Conservation (phyloP, 805 yeast genomes). For the Saturnispora dispora region DNA sequence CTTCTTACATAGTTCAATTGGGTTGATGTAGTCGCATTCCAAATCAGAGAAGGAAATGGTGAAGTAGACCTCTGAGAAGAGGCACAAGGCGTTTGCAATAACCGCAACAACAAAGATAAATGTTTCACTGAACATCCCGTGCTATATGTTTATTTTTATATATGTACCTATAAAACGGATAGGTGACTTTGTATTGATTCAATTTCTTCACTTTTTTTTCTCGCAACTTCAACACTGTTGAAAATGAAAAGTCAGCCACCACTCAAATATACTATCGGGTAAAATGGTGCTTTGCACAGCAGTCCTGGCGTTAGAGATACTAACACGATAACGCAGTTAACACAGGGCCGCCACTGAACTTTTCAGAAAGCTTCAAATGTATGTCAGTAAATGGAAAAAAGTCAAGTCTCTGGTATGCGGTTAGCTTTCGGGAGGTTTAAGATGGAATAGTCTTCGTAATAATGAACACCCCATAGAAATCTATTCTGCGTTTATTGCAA, state of each 20-base stretch:
- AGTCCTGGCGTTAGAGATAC: no score
- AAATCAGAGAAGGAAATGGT: conserved; percentile 92
- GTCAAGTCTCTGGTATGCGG: no score
- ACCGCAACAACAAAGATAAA: conserved; percentile 70
- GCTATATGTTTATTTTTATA: conserved; percentile 32
- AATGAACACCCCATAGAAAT: no score
- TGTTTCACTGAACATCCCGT: conserved; percentile 25
- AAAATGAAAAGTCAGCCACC: neutral
- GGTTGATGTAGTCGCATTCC: conserved; percentile 94
- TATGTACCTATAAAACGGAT: neutral
- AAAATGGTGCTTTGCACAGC: neutral
- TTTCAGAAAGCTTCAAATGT: neutral
- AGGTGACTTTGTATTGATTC: neutral
- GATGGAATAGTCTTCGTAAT: neutral
- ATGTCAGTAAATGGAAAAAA: no score
- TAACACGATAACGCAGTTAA: neutral
- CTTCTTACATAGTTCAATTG: conserved; percentile 90
- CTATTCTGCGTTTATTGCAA: no score
- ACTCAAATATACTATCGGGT: neutral
- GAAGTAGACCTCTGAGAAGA: conserved; percentile 89
- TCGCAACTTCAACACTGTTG: neutral
- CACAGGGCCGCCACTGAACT: neutral
- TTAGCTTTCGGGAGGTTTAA: neutral
- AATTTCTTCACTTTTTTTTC: neutral
- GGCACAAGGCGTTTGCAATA: conserved; percentile 73